phyloP scores from a whole-genome alignment of 106 monocot species.

The Dioscorea alata region DNA sequence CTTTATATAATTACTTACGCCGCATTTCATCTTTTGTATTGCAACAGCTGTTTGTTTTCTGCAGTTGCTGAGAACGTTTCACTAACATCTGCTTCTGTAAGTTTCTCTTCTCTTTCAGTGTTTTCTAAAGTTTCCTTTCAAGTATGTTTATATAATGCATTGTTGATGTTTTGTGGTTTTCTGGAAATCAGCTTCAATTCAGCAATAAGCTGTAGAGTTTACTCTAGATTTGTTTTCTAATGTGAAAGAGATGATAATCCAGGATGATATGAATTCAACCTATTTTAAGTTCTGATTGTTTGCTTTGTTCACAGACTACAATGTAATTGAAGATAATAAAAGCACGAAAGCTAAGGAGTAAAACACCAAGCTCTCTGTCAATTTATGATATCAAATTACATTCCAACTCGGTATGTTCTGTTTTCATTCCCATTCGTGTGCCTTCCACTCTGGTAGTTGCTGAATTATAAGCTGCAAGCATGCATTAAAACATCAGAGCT shows the following conservation, averaged over 20 bases:
- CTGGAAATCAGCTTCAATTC: too few relatives aligned
- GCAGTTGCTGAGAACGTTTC: too few relatives aligned
- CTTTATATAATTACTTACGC: too few relatives aligned
- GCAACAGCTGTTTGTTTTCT: too few relatives aligned
- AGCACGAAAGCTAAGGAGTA: neutral
- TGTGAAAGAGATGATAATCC: neutral
- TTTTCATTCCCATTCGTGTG: constrained; percentile 56
- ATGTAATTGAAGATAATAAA: neutral
- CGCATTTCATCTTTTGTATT: too few relatives aligned
- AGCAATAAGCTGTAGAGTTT: too few relatives aligned
- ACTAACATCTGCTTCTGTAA: too few relatives aligned
- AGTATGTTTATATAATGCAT: too few relatives aligned
- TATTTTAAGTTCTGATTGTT: neutral
- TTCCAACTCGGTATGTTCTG: neutral
- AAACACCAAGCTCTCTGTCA: neutral
- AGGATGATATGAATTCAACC: neutral
- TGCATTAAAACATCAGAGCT: neutral
- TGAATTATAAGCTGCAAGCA: constrained; percentile 71
- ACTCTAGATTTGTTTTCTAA: too few relatives aligned
- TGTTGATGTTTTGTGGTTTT: too few relatives aligned
- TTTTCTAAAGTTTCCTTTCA: too few relatives aligned
- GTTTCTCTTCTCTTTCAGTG: too few relatives aligned
- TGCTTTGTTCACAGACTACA: neutral
- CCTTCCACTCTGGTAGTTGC: constrained; percentile 83
- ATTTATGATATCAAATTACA: neutral